These are phyloP conservation scores for Cryphonectria carpinicola DNA, from an alignment of 2,329 filamentous ascomycete genomes.

Conservation along the genomic window DNA sequence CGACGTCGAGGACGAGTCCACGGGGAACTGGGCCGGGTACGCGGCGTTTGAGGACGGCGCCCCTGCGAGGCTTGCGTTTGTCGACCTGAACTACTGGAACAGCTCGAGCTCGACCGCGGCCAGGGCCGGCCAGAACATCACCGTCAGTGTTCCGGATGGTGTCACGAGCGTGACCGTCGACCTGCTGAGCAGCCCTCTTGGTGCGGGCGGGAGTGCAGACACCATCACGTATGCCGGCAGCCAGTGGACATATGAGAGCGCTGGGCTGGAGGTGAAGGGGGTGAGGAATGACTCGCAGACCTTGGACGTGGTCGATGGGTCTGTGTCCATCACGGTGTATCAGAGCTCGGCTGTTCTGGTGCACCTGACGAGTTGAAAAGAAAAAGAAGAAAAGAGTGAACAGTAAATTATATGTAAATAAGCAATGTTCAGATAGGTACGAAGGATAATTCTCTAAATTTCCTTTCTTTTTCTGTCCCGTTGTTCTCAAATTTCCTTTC, in stretches of 20 bases:
- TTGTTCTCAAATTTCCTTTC: not conserved
- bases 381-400: too few relatives aligned
- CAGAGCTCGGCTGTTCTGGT: conserved; percentile 38
- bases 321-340: conserved; percentile 34
- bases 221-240: conserved; percentile 44
- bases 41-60: conserved; percentile 37
- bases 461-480: not conserved
- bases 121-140: conserved; percentile 33
- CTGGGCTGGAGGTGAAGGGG: conserved; percentile 39
- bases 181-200: conserved; percentile 39
- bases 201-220: conserved; percentile 39
- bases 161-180: conserved; percentile 34
- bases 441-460: not conserved
- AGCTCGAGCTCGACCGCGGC: conserved; percentile 34
- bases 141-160: conserved; percentile 32
- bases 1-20: conserved; percentile 28
- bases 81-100: conserved; percentile 44
- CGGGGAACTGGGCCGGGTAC: conserved; percentile 37
- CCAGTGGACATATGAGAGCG: conserved; percentile 43
- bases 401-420: not conserved
- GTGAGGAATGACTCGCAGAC: conserved; percentile 38
- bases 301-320: conserved; percentile 35
- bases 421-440: not conserved
- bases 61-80: conserved; percentile 37
- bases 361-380: conserved; percentile 16